Conservation (phyloP, 371 early-diverging fungal species). For the Mortierella sp. region DNA sequence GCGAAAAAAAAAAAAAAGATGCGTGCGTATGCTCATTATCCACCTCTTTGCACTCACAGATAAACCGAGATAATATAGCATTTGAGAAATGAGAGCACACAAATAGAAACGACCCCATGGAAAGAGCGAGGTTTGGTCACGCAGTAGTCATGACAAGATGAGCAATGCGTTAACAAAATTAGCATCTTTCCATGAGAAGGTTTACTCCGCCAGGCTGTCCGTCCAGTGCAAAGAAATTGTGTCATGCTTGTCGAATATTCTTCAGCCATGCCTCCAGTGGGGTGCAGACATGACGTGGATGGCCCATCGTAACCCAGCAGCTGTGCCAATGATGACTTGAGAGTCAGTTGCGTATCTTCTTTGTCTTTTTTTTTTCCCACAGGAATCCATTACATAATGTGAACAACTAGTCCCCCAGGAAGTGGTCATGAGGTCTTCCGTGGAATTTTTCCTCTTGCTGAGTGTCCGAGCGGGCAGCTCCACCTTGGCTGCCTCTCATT, state of each 20-base stretch:
- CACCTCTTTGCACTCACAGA: not conserved
- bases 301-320: not conserved
- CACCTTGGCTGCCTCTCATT: constrained; percentile 6
- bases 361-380: not conserved
- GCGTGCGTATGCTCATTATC: not conserved
- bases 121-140: not conserved
- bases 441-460: not conserved
- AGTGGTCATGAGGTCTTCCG: not conserved
- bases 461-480: not conserved
- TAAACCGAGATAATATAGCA: not conserved
- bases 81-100: not conserved
- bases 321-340: not conserved
- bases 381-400: constrained; percentile 6
- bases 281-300: not conserved
- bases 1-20: not conserved
- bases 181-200: not conserved
- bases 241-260: constrained; percentile 1
- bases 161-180: not conserved
- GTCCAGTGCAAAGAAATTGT: not conserved
- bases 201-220: not conserved
- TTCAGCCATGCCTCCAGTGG: not conserved
- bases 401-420: not conserved
- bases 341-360: not conserved
- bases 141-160: constrained; percentile 1
- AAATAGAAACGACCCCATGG: not conserved